Evolutionary conservation across 2,329 filamentous ascomycete genomes (phyloP), one percentile per base, ranked within the genome.

Genomic region (Pyrenophora graminea): DNA sequence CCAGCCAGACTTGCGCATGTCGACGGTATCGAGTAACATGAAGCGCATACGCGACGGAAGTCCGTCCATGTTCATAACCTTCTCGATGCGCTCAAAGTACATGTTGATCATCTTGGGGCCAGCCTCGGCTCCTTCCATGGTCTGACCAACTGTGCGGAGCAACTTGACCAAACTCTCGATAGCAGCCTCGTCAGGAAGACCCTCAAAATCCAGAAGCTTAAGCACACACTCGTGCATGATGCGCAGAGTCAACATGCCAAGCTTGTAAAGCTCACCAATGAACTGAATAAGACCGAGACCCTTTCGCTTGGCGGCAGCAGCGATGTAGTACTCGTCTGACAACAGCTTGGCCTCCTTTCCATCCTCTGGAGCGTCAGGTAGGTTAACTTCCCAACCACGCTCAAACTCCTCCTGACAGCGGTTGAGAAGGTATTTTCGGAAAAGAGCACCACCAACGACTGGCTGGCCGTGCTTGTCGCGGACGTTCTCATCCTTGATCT

Each of bases 151-250:
- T 33, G 94, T 96, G 62, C 88, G 86, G 55, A 99, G 84, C 58
- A 99, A 82, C 78, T 95, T 97, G 67, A 88, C 91, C 75, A 99
- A 85, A 63, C 91, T 96, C 81, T 99, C 94, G 54, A 99, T 88
- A 74, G 97, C 92, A 46, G 93, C 90, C 77, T 99, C 94, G 65
- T 99, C 94, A 38, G 94, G 94, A 55, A 91, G 80, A 56, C 90
- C 91, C 69, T 93, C 88, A 76, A 95, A 97, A 77, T 99, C 93
- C 62, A 99, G 90, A 58, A 99, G 84, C 77, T 96, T 96, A 79
- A 91, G 88, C 23, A 99, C 91, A 83, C 94, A 99, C 77, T 97
- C 91, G 80, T 99, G 93, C 94, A 99, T 99, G 77, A 99, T 99
- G 74, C 93, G 90, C 75, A 97, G 90, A 55, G 94, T 99, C 75